phyloP scores from a whole-genome alignment of 441 rosid species.

The Arabidopsis hybrid region DNA sequence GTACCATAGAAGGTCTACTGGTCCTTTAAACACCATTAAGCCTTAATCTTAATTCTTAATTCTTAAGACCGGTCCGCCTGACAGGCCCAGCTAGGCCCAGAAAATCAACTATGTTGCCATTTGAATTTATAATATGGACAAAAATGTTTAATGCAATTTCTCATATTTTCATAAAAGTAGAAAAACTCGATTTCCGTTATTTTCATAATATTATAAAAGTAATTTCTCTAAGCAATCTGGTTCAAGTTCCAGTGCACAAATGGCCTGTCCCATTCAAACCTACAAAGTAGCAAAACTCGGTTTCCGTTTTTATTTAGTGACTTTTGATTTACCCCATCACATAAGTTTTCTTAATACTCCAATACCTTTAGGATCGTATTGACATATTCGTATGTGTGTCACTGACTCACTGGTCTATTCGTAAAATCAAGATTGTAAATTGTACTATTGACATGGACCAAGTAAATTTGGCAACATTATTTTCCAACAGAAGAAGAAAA shows the following conservation, averaged over 20 bases:
- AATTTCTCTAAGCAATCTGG: constrained; percentile 29
- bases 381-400: too few species aligned
- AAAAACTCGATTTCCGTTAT: constrained; percentile 39
- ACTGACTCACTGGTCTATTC: too few species aligned
- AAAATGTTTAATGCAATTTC: not conserved
- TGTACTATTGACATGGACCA: not conserved
- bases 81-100: constrained; percentile 18
- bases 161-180: constrained; percentile 36
- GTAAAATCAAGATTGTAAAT: not conserved
- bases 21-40: not conserved
- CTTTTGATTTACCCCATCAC: constrained; percentile 19
- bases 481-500: constrained; percentile 1
- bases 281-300: constrained; percentile 40
- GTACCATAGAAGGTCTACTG: not conserved
- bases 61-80: not conserved
- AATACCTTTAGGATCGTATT: too few species aligned
- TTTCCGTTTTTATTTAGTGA: constrained; percentile 30
- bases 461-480: not conserved
- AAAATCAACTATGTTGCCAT: not conserved
- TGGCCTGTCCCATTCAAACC: constrained; percentile 37
- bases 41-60: not conserved
- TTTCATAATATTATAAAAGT: not conserved
- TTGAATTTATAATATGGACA: not conserved
- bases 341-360: not conserved
- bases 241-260: constrained; percentile 43